Base-by-base conservation (phyloP, 2,329 filamentous ascomycete genomes). In the Colletotrichum orchidophilum region DNA sequence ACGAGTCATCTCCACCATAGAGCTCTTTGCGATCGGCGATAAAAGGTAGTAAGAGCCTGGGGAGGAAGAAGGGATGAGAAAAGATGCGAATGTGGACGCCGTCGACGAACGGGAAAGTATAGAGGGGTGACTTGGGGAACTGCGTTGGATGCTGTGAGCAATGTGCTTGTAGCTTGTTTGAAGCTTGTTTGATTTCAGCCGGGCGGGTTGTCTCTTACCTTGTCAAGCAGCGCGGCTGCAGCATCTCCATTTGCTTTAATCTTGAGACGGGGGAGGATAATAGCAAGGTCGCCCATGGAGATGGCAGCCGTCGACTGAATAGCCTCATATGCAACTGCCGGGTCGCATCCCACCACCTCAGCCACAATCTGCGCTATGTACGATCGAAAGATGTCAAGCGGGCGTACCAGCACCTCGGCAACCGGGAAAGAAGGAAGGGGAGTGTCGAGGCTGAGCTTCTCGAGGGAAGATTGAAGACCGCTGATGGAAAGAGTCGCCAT, bases 1-100 rank as follows among this genome's bases (percentile, higher is more conserved):
- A 78, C 52, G 84, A 84, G 21, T 84, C 83, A 78, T 92, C 90
- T 74, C 87, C 87, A 67, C 92, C 92, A 76, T 88, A 93, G 24
- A 83, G 80, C 2, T 80, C 77, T 71, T 86, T 86, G 53, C 88
- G 85, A 75, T 88, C 86, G 70, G 89, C 82, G 61, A 93, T 88
- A 69, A 87, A 87, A 4, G 87, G 85, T 6, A 93, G 78, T 13
- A 93, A 83, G 24, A 90, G 83, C 35, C 85, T 83, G 11, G 86
- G 85, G 26, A 93, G 83, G 8, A 86, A 83, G 18, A 82, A 80
- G 0, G 88, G 84, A 76, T 90, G 89, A 85, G 91, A 92, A 81
- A 91, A 91, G 81, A 93, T 92, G 65, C 88, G 87, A 13, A 93
- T 81, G 73, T 91, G 91, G 11, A 87, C 85, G 71, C 89, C 90